Base-by-base conservation (phyloP, 2,329 filamentous ascomycete species). In the Basipetospora chlamydospora region DNA sequence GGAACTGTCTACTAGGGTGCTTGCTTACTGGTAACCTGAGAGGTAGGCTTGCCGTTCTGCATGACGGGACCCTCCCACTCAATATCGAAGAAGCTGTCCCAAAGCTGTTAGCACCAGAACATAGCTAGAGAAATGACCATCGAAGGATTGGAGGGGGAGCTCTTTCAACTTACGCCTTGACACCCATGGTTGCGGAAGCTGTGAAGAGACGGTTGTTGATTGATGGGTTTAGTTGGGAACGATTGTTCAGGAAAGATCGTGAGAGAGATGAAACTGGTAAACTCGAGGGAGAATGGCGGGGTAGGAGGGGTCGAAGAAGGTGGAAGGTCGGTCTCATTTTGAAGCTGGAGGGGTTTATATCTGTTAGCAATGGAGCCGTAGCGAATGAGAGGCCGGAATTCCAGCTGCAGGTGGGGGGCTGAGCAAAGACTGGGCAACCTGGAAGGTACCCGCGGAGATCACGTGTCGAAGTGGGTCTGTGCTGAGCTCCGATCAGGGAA, bases 61-160 rank as follows among this genome's bases (percentile, higher is more conserved):
- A 92, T 49, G 56, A 75, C 66, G 45, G 81, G 80, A 46, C 80
- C 82, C 55, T 75, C 66, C 80, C 79, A 84, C 56, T 67, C 56
- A 43, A 80, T 54, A 44, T 87, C 79, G 66, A 88, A 86, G 67
- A 64, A 83, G 53, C 70, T 75, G n/a, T 42, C 41, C 35, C 13
- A 26, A 30, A 39, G 15, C 39, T 43, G 41, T 54, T 32, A 56
- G 50, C 33, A 37, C 35, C 15, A 28, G 22, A n/a, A n/a, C n/a
- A n/a, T n/a, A n/a, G n/a, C n/a, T n/a, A n/a, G n/a, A n/a, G n/a
- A n/a, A n/a, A 25, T 25, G 33, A 12, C 38, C 20, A 41, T 35
- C 5, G 26, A 23, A 33, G 13, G 9, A 16, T n/a, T n/a, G n/a
- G 23, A 37, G 12, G 15, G 21, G 39, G 43, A 38, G 53, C 42